phyloP scores from a whole-genome alignment of 305 asterid species.

The Ilex paraguariensis region DNA sequence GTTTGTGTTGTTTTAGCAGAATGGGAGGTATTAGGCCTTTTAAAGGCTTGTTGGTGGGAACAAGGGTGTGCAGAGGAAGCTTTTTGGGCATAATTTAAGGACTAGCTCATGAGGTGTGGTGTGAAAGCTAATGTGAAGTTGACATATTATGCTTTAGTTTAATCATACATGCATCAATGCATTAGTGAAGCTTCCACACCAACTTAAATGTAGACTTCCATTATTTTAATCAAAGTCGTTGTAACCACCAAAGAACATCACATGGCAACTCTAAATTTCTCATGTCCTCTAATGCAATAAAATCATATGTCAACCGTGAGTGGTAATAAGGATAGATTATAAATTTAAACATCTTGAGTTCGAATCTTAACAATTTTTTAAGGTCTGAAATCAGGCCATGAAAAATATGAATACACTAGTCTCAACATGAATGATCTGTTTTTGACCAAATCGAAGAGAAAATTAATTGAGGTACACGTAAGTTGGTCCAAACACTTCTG shows the following conservation, averaged over 20 bases:
- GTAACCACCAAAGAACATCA: conserved; percentile 1
- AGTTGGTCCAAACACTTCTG: no score
- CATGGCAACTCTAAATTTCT: not conserved
- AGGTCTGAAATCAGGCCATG: no score
- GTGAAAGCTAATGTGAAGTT: conserved; percentile 25
- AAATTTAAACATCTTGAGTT: no score
- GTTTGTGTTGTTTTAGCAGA: not conserved
- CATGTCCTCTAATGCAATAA: no score
- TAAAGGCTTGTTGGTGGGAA: conserved; percentile 3
- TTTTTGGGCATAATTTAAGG: conserved; percentile 11
- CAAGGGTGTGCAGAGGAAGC: conserved; percentile 23
- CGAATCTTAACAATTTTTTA: no score
- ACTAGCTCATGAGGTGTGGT: conserved; percentile 18
- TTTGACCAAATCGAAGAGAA: no score
- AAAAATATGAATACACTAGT: no score
- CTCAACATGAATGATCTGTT: no score
- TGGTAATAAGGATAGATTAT: no score
- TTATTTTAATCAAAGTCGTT: conserved; percentile 10
- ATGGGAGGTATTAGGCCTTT: not conserved
- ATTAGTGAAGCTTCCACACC: not conserved
- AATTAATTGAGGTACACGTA: no score
- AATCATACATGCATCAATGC: not conserved
- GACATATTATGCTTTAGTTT: conserved; percentile 10
- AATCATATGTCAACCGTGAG: no score
- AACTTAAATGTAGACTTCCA: conserved; percentile 6